Base-by-base conservation (phyloP, 805 yeast species). In the Candida saitoana region DNA sequence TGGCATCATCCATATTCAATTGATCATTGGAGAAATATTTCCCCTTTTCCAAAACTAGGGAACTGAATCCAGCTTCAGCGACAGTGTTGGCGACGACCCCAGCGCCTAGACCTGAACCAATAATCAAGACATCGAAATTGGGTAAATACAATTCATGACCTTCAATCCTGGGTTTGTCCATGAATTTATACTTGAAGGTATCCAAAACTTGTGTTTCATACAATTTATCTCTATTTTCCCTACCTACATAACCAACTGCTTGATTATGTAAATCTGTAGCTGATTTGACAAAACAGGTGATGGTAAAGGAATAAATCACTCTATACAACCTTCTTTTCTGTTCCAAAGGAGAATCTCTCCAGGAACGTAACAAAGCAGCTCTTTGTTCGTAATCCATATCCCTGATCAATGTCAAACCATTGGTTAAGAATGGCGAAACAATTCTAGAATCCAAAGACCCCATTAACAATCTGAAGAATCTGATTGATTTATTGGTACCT, bases 81-180 rank as follows among this genome's bases (percentile, higher is more conserved):
- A 77, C 63, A 1, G 73, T 63, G 36, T 68, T 67, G 3, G 79
- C 81, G 0, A 65, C 73, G 0, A 76, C 81, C 5, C 80, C 79
- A 1, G 78, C 77, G 4, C 79, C 76, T 9, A 73, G 54, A 1
- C 82, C 82, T 3, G 78, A 71, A 3, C 82, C 82, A 31, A 76
- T 61, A 30, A 77, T 63, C 9, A 72, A 55, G 3, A 60, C 77
- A 44, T 76, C 80, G 22, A 67, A 48, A n/a, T 62, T 55, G 4
- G 70, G 67, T 34, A 68, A 40, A 41, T 61, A 56, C 30, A 68
- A 55, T 43, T 64, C 71, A 4, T 48, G 37, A 12, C 55, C 56
- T 7, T 62, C 57, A 9, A 49, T 39, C 1, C 33, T 45, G 6
- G 71, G 72, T 27, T 63, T 56, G 1, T 50, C 57, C 45, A 65